phyloP scores from a whole-genome alignment of 2,329 filamentous ascomycete genomes.

The Fusarium armeniacum region DNA sequence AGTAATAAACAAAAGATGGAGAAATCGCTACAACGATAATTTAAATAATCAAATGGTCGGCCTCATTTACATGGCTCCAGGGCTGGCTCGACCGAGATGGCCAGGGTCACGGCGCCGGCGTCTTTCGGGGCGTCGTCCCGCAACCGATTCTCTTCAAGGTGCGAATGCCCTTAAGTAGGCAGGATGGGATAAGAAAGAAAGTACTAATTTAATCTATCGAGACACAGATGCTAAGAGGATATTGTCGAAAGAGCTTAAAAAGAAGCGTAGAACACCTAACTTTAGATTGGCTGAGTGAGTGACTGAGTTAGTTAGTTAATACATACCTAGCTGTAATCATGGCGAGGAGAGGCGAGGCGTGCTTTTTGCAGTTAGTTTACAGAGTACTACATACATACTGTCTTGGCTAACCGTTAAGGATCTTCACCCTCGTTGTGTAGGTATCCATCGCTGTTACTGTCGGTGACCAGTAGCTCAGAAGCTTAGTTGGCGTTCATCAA shows the following conservation, averaged over 20 bases:
- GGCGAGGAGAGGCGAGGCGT: background rate
- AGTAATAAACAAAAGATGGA: slow-evolving; percentile 41
- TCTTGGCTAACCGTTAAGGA: slow-evolving; percentile 29
- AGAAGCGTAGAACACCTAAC: slow-evolving; percentile 26
- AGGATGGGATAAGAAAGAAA: slow-evolving; percentile 14
- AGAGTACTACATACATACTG: background rate
- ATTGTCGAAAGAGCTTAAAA: slow-evolving; percentile 19
- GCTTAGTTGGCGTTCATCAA: slow-evolving; percentile 6
- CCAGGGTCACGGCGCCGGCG: slow-evolving; percentile 30
- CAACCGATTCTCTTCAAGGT: slow-evolving; percentile 9
- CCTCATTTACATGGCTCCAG: slow-evolving; percentile 40
- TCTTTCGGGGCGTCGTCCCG: slow-evolving; percentile 35
- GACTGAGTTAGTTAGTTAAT: no score
- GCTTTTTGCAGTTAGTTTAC: slow-evolving; percentile 1
- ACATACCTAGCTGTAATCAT: background rate
- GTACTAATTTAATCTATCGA: slow-evolving; percentile 32
- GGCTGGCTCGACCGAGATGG: slow-evolving; percentile 24
- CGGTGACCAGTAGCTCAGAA: slow-evolving; percentile 11
- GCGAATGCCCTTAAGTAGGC: no score
- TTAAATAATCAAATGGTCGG: slow-evolving; percentile 28
- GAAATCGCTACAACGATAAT: slow-evolving; percentile 4
- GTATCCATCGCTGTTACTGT: background rate
- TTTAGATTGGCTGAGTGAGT: slow-evolving; percentile 11
- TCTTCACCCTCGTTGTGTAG: slow-evolving; percentile 21
- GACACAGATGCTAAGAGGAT: background rate